Evolutionary conservation across 2,329 filamentous ascomycete genomes (phyloP).

Genomic region (Biscogniauxia sp.): DNA sequence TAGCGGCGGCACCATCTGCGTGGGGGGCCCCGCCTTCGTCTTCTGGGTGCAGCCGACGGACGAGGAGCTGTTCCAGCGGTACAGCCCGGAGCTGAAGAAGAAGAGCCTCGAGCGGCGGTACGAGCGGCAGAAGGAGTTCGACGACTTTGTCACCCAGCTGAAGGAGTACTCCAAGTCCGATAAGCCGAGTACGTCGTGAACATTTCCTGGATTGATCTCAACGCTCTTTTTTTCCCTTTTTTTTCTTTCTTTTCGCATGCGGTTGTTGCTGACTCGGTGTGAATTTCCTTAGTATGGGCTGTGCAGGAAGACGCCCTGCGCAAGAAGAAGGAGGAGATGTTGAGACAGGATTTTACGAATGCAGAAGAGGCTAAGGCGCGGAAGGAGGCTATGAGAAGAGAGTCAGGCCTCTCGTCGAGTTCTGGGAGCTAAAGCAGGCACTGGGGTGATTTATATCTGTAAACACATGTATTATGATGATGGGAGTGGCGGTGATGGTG

Average conservation of each 20-base stretch:
- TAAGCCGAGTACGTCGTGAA: constrained; percentile 70
- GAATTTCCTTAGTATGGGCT: constrained; percentile 40
- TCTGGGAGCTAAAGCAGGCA: constrained; percentile 3
- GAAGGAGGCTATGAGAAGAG: constrained; percentile 41
- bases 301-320: constrained; percentile 40
- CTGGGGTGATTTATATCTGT: neutral
- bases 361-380: constrained; percentile 38
- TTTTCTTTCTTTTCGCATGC: neutral
- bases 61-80: constrained; percentile 87
- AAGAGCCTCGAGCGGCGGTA: constrained; percentile 77
- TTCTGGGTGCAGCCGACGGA: constrained; percentile 79
- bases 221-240: too few species aligned
- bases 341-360: constrained; percentile 33
- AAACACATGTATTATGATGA: neutral
- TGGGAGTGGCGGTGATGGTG: neutral
- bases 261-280: neutral
- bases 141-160: constrained; percentile 78
- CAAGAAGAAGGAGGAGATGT: constrained; percentile 34
- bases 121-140: constrained; percentile 79
- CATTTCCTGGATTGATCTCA: too few species aligned
- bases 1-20: constrained; percentile 46
- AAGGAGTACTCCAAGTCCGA: constrained; percentile 90
- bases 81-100: constrained; percentile 93
- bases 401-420: constrained; percentile 26
- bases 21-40: constrained; percentile 84